These are phyloP conservation scores for Sicyos edulis DNA, from an alignment of 306 rosid species.

Conservation along the genomic window DNA sequence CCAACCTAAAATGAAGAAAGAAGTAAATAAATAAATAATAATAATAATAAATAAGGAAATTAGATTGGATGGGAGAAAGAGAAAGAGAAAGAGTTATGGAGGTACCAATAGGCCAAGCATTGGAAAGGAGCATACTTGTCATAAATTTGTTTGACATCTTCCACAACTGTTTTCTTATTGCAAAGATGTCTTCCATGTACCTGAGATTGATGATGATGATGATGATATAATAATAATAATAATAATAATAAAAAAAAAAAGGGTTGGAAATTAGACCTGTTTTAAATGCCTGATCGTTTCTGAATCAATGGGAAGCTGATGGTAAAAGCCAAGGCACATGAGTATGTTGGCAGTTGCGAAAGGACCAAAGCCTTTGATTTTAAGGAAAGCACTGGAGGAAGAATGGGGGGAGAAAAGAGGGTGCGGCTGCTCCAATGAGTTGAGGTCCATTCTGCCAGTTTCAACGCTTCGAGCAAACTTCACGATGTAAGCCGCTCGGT, in stretches of 20 bases:
- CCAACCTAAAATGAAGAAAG: slow-evolving; percentile 18
- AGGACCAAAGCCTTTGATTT: slow-evolving; percentile 30
- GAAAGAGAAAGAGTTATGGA: not conserved
- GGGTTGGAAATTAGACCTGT: too few species aligned
- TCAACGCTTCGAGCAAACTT: too few species aligned
- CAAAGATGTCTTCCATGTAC: slow-evolving; percentile 22
- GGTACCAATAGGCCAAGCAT: slow-evolving; percentile 34
- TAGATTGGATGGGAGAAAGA: not conserved
- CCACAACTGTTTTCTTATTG: not conserved
- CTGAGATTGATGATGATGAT: too few species aligned
- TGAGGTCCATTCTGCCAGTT: too few species aligned
- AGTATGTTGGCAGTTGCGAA: slow-evolving; percentile 24
- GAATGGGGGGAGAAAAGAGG: not conserved
- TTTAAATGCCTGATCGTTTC: slow-evolving; percentile 32
- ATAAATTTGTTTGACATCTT: slow-evolving; percentile 21
- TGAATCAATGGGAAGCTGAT: slow-evolving; percentile 25
- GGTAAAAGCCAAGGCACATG: slow-evolving; percentile 32
- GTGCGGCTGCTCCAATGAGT: too few species aligned
- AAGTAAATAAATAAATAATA: not conserved
- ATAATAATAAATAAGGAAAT: not conserved
- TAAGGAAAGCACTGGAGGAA: not conserved
- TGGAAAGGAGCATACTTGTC: slow-evolving; percentile 32
- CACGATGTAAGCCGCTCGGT: slow-evolving; percentile 20
- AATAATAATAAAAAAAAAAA: too few species aligned
- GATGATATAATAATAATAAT: too few species aligned